Percentiles rank a stretch among this genome's conserved stretches.
These are phyloP conservation scores for Rubus parviflorus DNA, from an alignment of 306 rosid species.

Conservation along the genomic window DNA sequence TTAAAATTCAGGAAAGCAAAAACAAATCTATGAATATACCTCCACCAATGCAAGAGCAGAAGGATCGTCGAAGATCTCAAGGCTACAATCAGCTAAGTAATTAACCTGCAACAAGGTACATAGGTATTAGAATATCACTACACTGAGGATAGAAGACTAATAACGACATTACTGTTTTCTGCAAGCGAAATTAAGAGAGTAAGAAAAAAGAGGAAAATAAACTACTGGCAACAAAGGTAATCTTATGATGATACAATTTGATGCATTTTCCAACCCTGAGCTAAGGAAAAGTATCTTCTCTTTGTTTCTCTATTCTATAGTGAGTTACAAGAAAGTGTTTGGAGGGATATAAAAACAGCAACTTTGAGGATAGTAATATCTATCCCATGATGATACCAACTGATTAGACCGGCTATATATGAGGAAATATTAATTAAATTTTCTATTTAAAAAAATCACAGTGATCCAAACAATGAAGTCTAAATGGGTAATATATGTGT, in stretches of 20 bases:
- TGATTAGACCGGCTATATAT: neutral
- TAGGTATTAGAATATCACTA: constrained; percentile 8
- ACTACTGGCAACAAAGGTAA: neutral
- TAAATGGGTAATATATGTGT: neutral
- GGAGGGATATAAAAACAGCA: neutral
- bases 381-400: neutral
- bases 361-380: neutral
- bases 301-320: neutral
- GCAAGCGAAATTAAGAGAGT: neutral
- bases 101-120: constrained; percentile 56
- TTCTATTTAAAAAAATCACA: neutral
- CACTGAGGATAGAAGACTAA: neutral
- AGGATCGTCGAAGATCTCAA: constrained; percentile 92
- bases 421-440: neutral
- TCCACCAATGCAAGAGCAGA: constrained; percentile 63
- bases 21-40: constrained; percentile 46
- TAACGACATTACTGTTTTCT: neutral
- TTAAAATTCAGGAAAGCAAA: constrained; percentile 13
- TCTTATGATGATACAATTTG: constrained; percentile 13
- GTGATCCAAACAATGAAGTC: neutral
- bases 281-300: neutral
- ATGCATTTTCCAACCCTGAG: constrained; percentile 22
- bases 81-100: constrained; percentile 85
- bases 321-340: neutral
- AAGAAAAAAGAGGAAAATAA: neutral